These are phyloP conservation scores for Volvox africanus DNA, from an alignment of 139 green algal species.

Conservation along the genomic window DNA sequence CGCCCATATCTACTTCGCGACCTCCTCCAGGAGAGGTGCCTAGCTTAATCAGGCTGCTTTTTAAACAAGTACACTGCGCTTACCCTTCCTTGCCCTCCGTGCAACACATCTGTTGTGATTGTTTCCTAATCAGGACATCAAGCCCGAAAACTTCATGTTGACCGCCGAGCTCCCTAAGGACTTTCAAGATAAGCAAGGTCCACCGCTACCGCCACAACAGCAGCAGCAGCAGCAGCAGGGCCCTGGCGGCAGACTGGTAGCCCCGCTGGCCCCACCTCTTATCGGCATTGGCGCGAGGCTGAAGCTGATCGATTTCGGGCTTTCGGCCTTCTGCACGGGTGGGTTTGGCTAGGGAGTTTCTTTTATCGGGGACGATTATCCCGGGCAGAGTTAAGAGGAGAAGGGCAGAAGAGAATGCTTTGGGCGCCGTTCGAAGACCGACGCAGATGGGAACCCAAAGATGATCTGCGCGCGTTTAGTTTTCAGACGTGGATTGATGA, in stretches of 20 bases:
- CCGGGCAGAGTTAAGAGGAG: too few relatives aligned
- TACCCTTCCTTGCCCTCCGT: too few relatives aligned
- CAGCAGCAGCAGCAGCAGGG: constrained; percentile 43
- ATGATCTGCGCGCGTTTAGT: too few relatives aligned
- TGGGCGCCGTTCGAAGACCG: too few relatives aligned
- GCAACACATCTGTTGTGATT: too few relatives aligned
- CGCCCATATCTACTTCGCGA: too few relatives aligned
- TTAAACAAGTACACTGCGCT: background rate
- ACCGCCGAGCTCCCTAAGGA: constrained; percentile 40
- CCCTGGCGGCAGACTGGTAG: background rate
- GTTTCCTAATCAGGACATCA: constrained; percentile 60
- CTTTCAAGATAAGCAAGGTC: background rate
- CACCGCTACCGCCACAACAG: background rate
- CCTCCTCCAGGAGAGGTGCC: too few relatives aligned
- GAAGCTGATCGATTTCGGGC: constrained; percentile 74
- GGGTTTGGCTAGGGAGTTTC: background rate
- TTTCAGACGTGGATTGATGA: too few relatives aligned
- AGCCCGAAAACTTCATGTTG: constrained; percentile 91
- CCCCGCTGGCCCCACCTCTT: background rate
- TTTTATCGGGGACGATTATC: too few relatives aligned
- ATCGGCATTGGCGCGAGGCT: constrained; percentile 25
- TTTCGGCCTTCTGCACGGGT: constrained; percentile 64
- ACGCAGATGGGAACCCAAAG: too few relatives aligned
- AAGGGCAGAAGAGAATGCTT: too few relatives aligned
- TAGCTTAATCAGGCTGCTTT: too few relatives aligned